Base-by-base conservation (phyloP, 495 filamentous ascomycete genomes). In the Patellaria atrata region DNA sequence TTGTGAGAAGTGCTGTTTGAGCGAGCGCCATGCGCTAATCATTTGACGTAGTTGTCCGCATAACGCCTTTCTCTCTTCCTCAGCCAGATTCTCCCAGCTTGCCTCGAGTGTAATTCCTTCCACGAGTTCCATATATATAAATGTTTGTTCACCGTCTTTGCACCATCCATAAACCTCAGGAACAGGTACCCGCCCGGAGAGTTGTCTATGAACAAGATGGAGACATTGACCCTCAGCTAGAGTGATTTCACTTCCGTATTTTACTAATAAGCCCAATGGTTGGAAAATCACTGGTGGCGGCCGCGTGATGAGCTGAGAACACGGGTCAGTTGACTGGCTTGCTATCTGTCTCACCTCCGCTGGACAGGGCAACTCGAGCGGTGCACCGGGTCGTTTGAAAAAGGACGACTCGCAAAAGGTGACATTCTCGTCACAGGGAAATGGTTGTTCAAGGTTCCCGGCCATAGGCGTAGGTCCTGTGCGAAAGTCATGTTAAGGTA, bases 61-160 rank as follows among this genome's bases (percentile, higher is more conserved):
- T 13, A 68, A 34, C 14, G 35, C 30, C 12, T 33, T 22, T 46
- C 53, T 52, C n/a, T 65, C 58, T n/a, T 40, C 14, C 22, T 33
- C 26, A 38, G 36, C 36, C 15, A 65, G 50, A 31, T 30, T 20
- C 22, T 49, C 45, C 62, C 60, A 66, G 6, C 44, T 33, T 24
- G 60, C 46, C 10, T 52, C 30, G 17, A 67, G 38, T 2, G 55
- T 58, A 11, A 39, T 47, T 22, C 63, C 63, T 31, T 49, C 21
- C 13, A 67, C 55, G 17, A 58, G 41, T 38, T 70, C 52, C 62
- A 67, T 65, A 32, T 65, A 65, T 23, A 65, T 60, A 40, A 67
- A 68, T 1, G 54, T 49, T 31, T 56, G 45, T 16, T 51, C 44
- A 7, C 48, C 45, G 36, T 66, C 62, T 19, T 55, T 49, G 15